Percentiles rank a stretch among this genome's conserved stretches.
Conservation (phyloP, 78 protist genomes). For the Planoprotostelium fungivorum region DNA sequence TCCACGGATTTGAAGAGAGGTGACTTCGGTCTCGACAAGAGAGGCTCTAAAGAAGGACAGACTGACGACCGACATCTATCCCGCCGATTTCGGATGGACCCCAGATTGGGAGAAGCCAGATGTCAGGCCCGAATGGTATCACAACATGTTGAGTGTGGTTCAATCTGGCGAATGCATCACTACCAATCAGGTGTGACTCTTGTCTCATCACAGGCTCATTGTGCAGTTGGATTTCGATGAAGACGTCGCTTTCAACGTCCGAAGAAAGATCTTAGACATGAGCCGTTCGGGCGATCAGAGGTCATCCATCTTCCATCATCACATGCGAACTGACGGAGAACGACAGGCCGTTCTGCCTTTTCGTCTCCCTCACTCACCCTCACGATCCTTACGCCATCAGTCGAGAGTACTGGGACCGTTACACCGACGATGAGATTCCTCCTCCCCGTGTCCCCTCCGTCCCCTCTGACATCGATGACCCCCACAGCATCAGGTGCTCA, state of each 20-base stretch:
- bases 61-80: not conserved
- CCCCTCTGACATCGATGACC: not conserved
- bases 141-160: not conserved
- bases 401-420: conserved; percentile 10
- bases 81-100: conserved; percentile 1
- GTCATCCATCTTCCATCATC: too few species aligned
- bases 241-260: not conserved
- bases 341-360: not conserved
- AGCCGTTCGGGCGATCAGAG: not conserved
- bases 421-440: not conserved
- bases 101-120: not conserved
- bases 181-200: not conserved
- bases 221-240: conserved; percentile 1
- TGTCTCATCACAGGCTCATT: not conserved
- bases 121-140: not conserved
- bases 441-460: not conserved
- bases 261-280: not conserved
- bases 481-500: not conserved
- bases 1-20: conserved; percentile 5
- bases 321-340: not conserved
- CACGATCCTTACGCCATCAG: not conserved
- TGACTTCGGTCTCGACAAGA: not conserved
- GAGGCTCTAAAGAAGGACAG: not conserved
- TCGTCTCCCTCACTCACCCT: not conserved
- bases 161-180: not conserved